Evolutionary conservation across 306 rosid genomes (phyloP).

Genomic region (barrel medic (Medicago truncatula)): DNA sequence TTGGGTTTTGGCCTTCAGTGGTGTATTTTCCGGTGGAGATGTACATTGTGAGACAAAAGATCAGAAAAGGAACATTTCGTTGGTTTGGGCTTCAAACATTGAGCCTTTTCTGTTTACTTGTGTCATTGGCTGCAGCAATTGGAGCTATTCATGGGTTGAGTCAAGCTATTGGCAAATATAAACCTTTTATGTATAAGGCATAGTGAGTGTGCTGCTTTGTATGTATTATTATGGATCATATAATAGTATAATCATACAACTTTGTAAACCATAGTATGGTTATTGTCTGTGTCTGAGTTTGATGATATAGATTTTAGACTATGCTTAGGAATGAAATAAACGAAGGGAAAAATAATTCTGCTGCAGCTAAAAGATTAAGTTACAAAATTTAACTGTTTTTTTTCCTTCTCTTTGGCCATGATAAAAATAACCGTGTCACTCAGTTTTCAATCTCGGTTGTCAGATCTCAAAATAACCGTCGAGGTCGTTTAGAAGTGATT

Average conservation of each 20-base stretch:
- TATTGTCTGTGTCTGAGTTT: not conserved
- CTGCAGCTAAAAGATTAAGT: not conserved
- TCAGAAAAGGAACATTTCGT: conserved; percentile 37
- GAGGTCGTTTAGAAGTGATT: not conserved
- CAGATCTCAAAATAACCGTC: no score
- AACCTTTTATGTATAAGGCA: conserved; percentile 53
- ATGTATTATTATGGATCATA: not conserved
- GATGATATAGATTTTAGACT: not conserved
- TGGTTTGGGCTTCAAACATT: conserved; percentile 61
- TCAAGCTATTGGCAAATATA: conserved; percentile 45
- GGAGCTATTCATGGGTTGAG: conserved; percentile 58
- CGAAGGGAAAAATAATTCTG: not conserved
- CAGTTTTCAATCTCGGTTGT: not conserved
- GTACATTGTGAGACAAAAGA: conserved; percentile 55
- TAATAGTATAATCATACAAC: not conserved
- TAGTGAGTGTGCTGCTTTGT: conserved; percentile 28
- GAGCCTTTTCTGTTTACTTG: conserved; percentile 49
- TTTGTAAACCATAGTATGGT: not conserved
- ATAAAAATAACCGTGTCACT: not conserved
- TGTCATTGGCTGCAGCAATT: conserved; percentile 51
- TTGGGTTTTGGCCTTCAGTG: conserved; percentile 67
- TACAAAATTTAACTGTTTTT: not conserved
- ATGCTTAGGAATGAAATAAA: not conserved
- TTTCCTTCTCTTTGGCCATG: no score
- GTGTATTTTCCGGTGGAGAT: conserved; percentile 69